Base-by-base conservation (phyloP, 176 grass and related monocot genomes). In the Carex myosuroides region DNA sequence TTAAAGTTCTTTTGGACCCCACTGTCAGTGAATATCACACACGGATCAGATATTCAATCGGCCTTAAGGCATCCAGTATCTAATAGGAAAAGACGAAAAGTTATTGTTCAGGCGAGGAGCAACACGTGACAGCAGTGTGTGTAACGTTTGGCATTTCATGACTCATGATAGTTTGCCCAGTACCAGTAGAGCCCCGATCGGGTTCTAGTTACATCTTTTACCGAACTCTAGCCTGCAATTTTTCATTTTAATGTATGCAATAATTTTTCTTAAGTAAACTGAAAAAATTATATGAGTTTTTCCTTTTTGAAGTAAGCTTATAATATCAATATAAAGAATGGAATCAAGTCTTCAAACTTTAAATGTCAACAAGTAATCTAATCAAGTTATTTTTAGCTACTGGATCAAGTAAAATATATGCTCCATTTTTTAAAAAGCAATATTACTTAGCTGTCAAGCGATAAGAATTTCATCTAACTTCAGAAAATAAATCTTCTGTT, bases 91-190 rank as follows among this genome's bases (percentile, higher is more conserved):
- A 77, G 73, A 11, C 0, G 21, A 29, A 30, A 56, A 77, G 73
- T 56, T 13, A 32, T 26, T 53, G 24, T 56, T 10, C 6, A 33
- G 50, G 6, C 1, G 20, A 24, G 29, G 13, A 55, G 50, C 48
- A 56, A 77, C 73, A 76, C 72, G 48, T 76, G 48, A 76, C 22
- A 74, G 48, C 48, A 22, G 48, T 76, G 5, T 76, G 48, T 55
- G 21, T 30, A 32, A 24, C 73, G 56, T 77, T 77, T 77, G 73
- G 73, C 73, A 33, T 56, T 77, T 77, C 73, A 17, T 16, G 12
- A 55, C 32, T 77, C 50, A 16, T 17, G 2, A 55, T 24, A 77
- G 9, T 39, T 22, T 50, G 42, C 14, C 35, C 24, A 37, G 6
- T n/a, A 13, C 17, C 63, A 32, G 26, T 35, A 66, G 11, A 66